A percentile compares a stretch with the other conserved stretches of the same genome.
Conservation (phyloP, 2,329 filamentous ascomycete species). For the Fusarium veterinarium region DNA sequence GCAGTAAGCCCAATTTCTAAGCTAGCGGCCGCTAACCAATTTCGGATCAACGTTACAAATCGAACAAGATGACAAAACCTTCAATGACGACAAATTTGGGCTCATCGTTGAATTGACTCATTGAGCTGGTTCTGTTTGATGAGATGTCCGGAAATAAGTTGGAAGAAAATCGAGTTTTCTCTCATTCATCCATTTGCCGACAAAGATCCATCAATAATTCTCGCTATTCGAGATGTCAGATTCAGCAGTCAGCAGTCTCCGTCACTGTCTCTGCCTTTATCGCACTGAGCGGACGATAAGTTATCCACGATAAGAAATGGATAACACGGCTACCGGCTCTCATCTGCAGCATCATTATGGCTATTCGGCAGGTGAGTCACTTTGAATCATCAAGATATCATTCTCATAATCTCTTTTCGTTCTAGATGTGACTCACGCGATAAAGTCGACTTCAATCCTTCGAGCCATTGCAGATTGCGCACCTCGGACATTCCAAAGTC, state of each 20-base stretch:
- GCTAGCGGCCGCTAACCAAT: background rate
- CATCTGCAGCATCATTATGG: background rate
- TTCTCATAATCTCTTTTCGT: background rate
- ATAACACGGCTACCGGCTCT: background rate
- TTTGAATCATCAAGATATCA: background rate
- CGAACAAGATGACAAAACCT: conserved; percentile 17
- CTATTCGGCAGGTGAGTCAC: conserved; percentile 10
- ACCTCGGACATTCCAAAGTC: conserved; percentile 12
- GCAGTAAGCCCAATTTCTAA: conserved; percentile 23
- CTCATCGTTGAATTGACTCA: background rate
- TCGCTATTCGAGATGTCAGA: too few relatives aligned
- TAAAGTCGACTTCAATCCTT: background rate
- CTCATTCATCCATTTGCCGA: too few relatives aligned
- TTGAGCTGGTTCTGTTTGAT: background rate
- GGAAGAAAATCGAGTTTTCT: accelerated
- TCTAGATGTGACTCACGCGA: conserved; percentile 4
- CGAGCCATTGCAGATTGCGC: background rate
- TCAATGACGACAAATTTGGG: background rate
- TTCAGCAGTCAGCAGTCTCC: background rate
- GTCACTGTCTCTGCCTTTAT: background rate
- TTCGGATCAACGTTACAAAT: conserved; percentile 14
- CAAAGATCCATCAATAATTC: accelerated
- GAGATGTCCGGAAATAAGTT: too few relatives aligned
- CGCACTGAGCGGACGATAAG: background rate
- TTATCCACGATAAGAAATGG: background rate